Evolutionary conservation across 768 basidiomycete species (phyloP).

Genomic region (Leucocoprinus birnbaumii): DNA sequence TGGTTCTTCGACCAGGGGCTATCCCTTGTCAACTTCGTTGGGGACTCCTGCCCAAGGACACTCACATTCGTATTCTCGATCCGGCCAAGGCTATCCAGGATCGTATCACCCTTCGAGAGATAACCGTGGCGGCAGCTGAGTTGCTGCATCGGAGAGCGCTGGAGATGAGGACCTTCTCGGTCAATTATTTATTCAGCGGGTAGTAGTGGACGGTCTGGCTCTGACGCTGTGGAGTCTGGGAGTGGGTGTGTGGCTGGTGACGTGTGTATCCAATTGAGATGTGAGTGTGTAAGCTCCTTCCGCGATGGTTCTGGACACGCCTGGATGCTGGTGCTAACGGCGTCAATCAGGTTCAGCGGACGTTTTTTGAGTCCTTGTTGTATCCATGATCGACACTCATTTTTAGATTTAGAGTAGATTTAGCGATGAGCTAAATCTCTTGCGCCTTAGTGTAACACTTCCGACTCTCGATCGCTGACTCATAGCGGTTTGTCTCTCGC

Average conservation of each 20-base stretch:
- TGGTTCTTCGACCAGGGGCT: background rate
- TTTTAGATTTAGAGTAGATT: too few relatives aligned
- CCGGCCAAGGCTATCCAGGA: background rate
- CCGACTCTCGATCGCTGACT: too few relatives aligned
- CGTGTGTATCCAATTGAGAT: too few relatives aligned
- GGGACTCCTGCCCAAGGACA: background rate
- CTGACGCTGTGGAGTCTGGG: background rate
- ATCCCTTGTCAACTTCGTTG: background rate
- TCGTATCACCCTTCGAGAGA: slow-evolving; percentile 3
- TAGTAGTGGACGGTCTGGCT: background rate
- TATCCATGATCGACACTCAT: too few relatives aligned
- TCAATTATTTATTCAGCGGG: background rate
- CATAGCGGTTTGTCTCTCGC: too few relatives aligned
- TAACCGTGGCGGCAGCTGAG: slow-evolving; percentile 4
- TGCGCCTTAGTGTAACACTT: too few relatives aligned
- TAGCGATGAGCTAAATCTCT: too few relatives aligned
- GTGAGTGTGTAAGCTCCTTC: too few relatives aligned
- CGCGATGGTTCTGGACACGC: too few relatives aligned
- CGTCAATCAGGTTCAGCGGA: too few relatives aligned
- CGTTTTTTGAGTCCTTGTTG: too few relatives aligned
- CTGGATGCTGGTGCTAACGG: too few relatives aligned
- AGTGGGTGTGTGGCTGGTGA: background rate
- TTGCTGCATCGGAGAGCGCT: background rate
- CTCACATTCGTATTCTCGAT: background rate
- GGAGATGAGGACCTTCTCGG: background rate